These are phyloP conservation scores for Amanita rimosa DNA, from an alignment of 768 basidiomycete species.

Conservation along the genomic window DNA sequence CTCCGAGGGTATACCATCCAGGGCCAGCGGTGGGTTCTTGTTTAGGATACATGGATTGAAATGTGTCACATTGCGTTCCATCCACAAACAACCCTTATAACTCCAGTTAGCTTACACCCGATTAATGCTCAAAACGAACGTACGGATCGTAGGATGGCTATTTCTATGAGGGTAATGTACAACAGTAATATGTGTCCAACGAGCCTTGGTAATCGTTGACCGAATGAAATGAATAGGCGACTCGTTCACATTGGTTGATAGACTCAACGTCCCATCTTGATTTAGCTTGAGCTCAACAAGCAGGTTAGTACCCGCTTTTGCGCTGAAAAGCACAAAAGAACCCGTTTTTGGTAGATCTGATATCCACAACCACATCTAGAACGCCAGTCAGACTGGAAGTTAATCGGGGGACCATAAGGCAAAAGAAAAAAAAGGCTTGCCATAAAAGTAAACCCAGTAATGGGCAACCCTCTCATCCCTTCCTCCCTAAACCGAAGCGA, in stretches of 20 bases:
- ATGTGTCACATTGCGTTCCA: conserved; percentile 50
- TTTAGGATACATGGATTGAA: conserved; percentile 57
- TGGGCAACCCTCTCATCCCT: conserved; percentile 41
- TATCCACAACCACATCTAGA: conserved; percentile 40
- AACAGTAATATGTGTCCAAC: conserved; percentile 66
- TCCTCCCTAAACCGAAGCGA: conserved; percentile 37
- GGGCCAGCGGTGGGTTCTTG: conserved; percentile 23
- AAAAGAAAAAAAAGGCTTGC: conserved; percentile 20
- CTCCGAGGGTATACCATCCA: conserved; percentile 45
- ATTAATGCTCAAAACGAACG: conserved; percentile 12
- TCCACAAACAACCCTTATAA: conserved; percentile 67
- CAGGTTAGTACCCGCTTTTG: conserved; percentile 16
- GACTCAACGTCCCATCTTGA: conserved; percentile 45
- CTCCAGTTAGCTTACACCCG: not conserved
- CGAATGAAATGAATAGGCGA: conserved; percentile 32
- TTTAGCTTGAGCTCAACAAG: conserved; percentile 36
- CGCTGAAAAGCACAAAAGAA: conserved; percentile 27
- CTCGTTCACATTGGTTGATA: conserved; percentile 27
- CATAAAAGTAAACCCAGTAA: conserved; percentile 64
- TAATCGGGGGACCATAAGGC: not conserved
- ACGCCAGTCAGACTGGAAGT: conserved; percentile 4
- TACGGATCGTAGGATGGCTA: conserved; percentile 51
- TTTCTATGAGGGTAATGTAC: conserved; percentile 52
- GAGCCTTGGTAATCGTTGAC: conserved; percentile 34
- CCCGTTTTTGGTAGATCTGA: conserved; percentile 24